Conservation (phyloP, 305 asterid genomes). For the Fraxinus xanthoxyloides region DNA sequence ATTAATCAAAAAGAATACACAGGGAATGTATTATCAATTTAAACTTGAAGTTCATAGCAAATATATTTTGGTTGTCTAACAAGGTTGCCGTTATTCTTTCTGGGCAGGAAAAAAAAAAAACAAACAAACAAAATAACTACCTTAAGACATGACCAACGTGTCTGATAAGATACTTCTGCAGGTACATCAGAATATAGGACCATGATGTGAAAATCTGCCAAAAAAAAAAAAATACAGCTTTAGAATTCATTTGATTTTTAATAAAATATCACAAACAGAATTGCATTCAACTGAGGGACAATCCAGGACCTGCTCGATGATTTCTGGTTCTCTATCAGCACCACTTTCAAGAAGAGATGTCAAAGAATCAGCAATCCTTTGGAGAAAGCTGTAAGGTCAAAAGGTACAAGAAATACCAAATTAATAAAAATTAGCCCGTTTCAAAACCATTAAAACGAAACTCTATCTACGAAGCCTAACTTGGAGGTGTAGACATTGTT, state of each 20-base stretch:
- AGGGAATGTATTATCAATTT: too few relatives aligned
- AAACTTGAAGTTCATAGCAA: background rate
- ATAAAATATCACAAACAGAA: slow-evolving; percentile 12
- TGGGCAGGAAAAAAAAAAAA: background rate
- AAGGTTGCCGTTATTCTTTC: background rate
- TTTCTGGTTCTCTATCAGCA: slow-evolving; percentile 89
- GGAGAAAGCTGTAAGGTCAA: slow-evolving; percentile 62
- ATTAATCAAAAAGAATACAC: too few relatives aligned
- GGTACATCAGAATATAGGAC: slow-evolving; percentile 77
- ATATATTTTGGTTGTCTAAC: background rate
- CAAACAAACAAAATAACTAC: slow-evolving; percentile 43
- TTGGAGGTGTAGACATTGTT: background rate
- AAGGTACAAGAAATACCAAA: background rate
- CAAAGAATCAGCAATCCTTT: slow-evolving; percentile 51
- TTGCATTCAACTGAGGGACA: background rate
- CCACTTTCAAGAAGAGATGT: slow-evolving; percentile 70
- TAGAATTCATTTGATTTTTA: slow-evolving; percentile 16
- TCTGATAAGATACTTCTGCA: slow-evolving; percentile 68
- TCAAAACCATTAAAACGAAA: background rate
- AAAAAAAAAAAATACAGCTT: slow-evolving; percentile 10
- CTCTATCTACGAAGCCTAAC: background rate
- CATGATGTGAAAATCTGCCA: slow-evolving; percentile 86
- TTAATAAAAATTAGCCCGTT: background rate
- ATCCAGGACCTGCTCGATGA: slow-evolving; percentile 72
- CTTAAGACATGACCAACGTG: slow-evolving; percentile 58